A percentile compares a stretch with the other conserved stretches of the same genome.
Evolutionary conservation across 805 yeast genomes (phyloP).

Genomic region (Grigorovia jiainica): DNA sequence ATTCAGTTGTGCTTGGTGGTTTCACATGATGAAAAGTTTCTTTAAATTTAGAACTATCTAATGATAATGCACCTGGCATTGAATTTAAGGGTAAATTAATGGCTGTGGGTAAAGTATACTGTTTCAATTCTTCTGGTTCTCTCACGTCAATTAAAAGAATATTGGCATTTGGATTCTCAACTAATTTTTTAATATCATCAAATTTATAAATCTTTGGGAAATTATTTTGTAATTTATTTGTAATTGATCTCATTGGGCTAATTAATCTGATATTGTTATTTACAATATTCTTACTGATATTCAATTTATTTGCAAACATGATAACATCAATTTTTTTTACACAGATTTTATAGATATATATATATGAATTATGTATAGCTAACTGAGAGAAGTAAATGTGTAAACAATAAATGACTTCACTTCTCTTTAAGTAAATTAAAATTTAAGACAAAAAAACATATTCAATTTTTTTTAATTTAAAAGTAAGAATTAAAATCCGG

Average conservation of each 20-base stretch:
- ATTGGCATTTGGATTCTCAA: slow-evolving; percentile 37
- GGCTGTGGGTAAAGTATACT: slow-evolving; percentile 76
- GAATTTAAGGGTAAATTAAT: slow-evolving; percentile 83
- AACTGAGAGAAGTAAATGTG: too few species aligned
- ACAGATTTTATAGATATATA: too few species aligned
- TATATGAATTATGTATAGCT: too few species aligned
- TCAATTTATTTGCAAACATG: too few species aligned
- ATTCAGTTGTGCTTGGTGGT: slow-evolving; percentile 60
- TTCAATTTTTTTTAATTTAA: too few species aligned
- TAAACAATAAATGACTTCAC: too few species aligned
- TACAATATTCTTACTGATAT: too few species aligned
- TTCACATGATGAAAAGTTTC: slow-evolving; percentile 74
- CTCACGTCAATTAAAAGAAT: slow-evolving; percentile 77
- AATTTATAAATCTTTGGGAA: slow-evolving; percentile 47
- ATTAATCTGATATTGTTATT: neutral
- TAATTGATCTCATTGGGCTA: slow-evolving; percentile 2
- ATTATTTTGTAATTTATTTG: slow-evolving; percentile 12
- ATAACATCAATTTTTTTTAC: too few species aligned
- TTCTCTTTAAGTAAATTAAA: too few species aligned
- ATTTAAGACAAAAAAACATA: too few species aligned
- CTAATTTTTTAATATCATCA: slow-evolving; percentile 40
- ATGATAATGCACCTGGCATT: slow-evolving; percentile 84
- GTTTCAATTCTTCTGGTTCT: slow-evolving; percentile 70
- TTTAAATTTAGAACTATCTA: slow-evolving; percentile 68
- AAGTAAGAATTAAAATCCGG: too few species aligned